Evolutionary conservation across 179 eudicot species (phyloP), one percentile per base, ranked within the genome.

Genomic region (Beta macrorhiza): DNA sequence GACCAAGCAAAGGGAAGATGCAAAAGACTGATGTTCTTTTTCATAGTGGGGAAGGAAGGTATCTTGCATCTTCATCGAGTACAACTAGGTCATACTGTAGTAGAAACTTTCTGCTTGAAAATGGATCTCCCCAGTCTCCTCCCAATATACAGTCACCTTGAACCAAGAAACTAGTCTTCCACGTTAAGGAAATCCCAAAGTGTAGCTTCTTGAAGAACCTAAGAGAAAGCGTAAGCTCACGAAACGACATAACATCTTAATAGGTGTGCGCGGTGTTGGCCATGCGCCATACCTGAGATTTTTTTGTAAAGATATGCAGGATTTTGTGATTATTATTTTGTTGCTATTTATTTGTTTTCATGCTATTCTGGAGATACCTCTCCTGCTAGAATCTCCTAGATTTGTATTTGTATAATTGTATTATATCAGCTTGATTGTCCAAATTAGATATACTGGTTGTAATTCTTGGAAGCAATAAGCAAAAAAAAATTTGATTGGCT

Each of bases 61-160:
- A 87, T 80, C 89, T 95, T 51, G 93, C 98, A 67, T 96, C 99
- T 76, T 96, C 99, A 15, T 96, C 99, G 7, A 96, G 99, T 80
- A 96, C 99, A 5, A 84, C 92, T 25, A 83, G 90, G 83, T 94
- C 98, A 8, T 86, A 90, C 87, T 90, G 99, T 82, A 96, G 99
- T 84, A 84, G 97, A 80, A 91, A 92, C 80, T 91, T 96, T 81
- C 85, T 96, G 11, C 92, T 94, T 53, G 99, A 96, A 72, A 89
- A 88, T 52, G 92, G 98, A 13, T 94, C 98, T 45, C 99, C 99
- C 7, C 92, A 90, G 79, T 96, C 99, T 71, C 97, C 97, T 77
- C 78, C 84, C 4, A 88, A 89, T 72, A 78, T 85, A 25, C 93
- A 89, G 20, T 90, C 92, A 47, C 79, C 89, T 83, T 90, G 84